Conservation (phyloP, 2,329 filamentous ascomycete species). For the Dissoconium aciculare region DNA sequence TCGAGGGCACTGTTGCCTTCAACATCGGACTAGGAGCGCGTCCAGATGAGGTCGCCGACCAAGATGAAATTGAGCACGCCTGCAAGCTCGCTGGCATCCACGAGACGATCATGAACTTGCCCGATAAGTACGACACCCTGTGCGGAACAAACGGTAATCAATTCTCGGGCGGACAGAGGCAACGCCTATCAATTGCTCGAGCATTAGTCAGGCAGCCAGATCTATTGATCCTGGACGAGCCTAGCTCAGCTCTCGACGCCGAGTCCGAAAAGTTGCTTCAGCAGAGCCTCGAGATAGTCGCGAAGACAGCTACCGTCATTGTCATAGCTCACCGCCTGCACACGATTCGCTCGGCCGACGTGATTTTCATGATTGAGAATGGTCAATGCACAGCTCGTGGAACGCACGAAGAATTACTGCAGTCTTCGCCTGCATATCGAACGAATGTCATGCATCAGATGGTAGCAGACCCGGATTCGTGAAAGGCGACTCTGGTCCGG, state of each 20-base stretch:
- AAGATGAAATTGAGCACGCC: slow-evolving; percentile 50
- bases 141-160: slow-evolving; percentile 28
- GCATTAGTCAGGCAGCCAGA: slow-evolving; percentile 30
- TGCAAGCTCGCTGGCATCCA: slow-evolving; percentile 57
- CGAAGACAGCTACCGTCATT: slow-evolving; percentile 25
- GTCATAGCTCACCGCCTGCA: slow-evolving; percentile 32
- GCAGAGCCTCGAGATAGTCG: slow-evolving; percentile 25
- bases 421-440: slow-evolving; percentile 11
- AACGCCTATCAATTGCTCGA: slow-evolving; percentile 30
- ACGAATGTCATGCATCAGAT: slow-evolving; percentile 14
- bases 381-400: slow-evolving; percentile 36
- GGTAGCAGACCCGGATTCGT: too few species aligned
- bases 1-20: slow-evolving; percentile 30
- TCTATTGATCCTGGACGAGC: slow-evolving; percentile 29
- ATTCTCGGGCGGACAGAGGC: slow-evolving; percentile 30
- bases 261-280: slow-evolving; percentile 29
- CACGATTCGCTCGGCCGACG: slow-evolving; percentile 29
- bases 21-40: slow-evolving; percentile 30
- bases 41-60: slow-evolving; percentile 40
- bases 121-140: slow-evolving; percentile 50
- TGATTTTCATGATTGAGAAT: slow-evolving; percentile 34
- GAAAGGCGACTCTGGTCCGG: too few species aligned
- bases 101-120: slow-evolving; percentile 47
- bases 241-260: slow-evolving; percentile 30
- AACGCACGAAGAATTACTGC: slow-evolving; percentile 29